A percentile compares a stretch with the other conserved stretches of the same genome.
Evolutionary conservation across 2,329 filamentous ascomycete genomes (phyloP).

Genomic region (Alternaria arbusti): DNA sequence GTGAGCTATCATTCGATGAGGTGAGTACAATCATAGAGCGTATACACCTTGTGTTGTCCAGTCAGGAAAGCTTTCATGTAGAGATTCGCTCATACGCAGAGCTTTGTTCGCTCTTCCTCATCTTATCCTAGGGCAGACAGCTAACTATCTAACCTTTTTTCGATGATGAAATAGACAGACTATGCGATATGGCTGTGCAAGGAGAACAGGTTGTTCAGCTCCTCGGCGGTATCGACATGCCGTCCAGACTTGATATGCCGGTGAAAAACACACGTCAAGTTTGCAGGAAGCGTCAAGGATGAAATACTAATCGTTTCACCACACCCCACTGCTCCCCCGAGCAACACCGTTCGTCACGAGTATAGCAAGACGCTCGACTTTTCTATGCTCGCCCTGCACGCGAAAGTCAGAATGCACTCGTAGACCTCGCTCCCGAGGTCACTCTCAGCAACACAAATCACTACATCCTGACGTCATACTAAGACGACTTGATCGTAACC

Average conservation of each 20-base stretch:
- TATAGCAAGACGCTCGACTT: background rate
- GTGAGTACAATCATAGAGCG: background rate
- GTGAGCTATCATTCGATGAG: background rate
- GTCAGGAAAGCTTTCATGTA: background rate
- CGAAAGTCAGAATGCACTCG: too few species aligned
- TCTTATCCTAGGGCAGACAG: background rate
- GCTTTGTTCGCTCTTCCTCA: background rate
- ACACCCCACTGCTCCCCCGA: background rate
- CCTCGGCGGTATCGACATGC: background rate
- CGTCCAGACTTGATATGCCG: background rate
- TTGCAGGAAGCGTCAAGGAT: background rate
- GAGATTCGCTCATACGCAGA: background rate
- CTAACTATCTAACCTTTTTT: background rate
- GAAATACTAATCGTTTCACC: background rate
- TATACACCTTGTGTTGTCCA: background rate
- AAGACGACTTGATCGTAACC: background rate
- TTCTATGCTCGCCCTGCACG: too few species aligned
- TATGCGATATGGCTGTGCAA: background rate
- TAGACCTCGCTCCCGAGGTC: too few species aligned
- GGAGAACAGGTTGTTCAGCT: background rate
- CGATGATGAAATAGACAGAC: background rate
- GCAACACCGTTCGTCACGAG: background rate
- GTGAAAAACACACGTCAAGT: background rate
- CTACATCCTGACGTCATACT: background rate
- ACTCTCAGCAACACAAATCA: background rate